Percentiles rank a stretch among this genome's conserved stretches.
These are phyloP conservation scores for Pythium rishiriense DNA, from an alignment of 352 stramenopile species.

Conservation along the genomic window DNA sequence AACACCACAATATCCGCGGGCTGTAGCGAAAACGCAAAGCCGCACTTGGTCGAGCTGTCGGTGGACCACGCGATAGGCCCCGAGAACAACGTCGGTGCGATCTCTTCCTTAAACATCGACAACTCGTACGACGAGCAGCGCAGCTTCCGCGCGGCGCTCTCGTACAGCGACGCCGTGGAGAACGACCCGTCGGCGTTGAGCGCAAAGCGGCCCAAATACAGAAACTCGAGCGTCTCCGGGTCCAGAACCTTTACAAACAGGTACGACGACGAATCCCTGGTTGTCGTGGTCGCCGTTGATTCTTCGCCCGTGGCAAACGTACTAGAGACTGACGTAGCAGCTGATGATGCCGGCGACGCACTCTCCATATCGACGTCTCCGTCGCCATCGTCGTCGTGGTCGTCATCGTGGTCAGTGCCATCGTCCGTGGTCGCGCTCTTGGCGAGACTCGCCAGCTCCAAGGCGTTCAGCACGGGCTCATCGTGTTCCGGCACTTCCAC, in stretches of 20 bases:
- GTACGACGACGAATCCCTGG: slow-evolving; percentile 21
- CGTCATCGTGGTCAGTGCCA: slow-evolving; percentile 17
- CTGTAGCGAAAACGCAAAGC: slow-evolving; percentile 31
- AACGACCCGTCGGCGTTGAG: slow-evolving; percentile 29
- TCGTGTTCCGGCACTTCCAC: slow-evolving; percentile 47
- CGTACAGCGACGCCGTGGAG: slow-evolving; percentile 42
- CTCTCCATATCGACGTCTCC: slow-evolving; percentile 1
- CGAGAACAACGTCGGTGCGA: slow-evolving; percentile 59
- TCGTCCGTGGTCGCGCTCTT: neutral
- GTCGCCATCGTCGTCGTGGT: too few relatives aligned
- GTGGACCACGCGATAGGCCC: slow-evolving; percentile 42
- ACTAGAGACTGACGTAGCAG: slow-evolving; percentile 1
- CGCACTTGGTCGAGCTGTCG: slow-evolving; percentile 17
- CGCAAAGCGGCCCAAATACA: slow-evolving; percentile 46
- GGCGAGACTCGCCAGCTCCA: neutral
- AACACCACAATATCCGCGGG: slow-evolving; percentile 72
- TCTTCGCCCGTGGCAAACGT: neutral
- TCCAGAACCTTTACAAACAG: slow-evolving; percentile 74
- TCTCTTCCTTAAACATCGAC: slow-evolving; percentile 75
- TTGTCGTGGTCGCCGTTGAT: slow-evolving; percentile 3
- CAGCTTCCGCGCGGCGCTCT: slow-evolving; percentile 42
- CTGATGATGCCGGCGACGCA: neutral
- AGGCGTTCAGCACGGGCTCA: slow-evolving; percentile 34
- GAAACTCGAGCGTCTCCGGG: slow-evolving; percentile 34
- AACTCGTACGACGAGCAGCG: slow-evolving; percentile 47